phyloP scores from a whole-genome alignment of 2,329 filamentous ascomycete genomes.

The Colletotrichum falcatum region DNA sequence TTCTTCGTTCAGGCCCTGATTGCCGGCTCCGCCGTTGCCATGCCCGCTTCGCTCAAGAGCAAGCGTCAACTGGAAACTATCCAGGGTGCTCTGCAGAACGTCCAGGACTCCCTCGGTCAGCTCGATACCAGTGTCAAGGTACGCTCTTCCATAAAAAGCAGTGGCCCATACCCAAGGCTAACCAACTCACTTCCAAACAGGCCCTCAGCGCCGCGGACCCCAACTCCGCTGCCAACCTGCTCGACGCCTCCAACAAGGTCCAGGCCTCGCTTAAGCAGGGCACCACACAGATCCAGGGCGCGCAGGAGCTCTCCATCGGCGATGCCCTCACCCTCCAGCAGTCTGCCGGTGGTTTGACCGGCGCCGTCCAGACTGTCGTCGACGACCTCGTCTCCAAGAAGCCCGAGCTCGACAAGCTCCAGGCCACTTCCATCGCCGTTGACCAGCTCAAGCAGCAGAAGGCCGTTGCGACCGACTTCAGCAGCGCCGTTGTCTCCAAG shows the following conservation, averaged over 20 bases:
- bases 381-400: constrained; percentile 45
- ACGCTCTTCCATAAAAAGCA: fast-evolving
- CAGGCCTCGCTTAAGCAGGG: constrained; percentile 42
- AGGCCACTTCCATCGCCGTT: constrained; percentile 44
- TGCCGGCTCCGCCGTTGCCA: constrained; percentile 62
- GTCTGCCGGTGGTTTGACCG: constrained; percentile 42
- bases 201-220: constrained; percentile 61
- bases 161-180: not conserved
- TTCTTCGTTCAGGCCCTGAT: constrained; percentile 62
- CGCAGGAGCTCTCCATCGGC: constrained; percentile 43
- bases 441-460: constrained; percentile 45
- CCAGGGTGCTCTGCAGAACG: constrained; percentile 68
- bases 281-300: constrained; percentile 46
- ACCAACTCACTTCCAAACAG: not conserved
- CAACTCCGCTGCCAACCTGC: constrained; percentile 53
- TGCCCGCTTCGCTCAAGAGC: constrained; percentile 43
- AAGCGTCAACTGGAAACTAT: constrained; percentile 64
- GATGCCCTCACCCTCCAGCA: constrained; percentile 44
- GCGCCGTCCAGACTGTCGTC: constrained; percentile 43
- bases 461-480: constrained; percentile 42
- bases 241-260: constrained; percentile 44
- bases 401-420: constrained; percentile 46
- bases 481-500: constrained; percentile 46
- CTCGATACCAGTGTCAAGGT: constrained; percentile 48
- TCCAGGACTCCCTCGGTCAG: constrained; percentile 70